phyloP scores from a whole-genome alignment of 768 basidiomycete genomes.

The Arthromyces matolae region DNA sequence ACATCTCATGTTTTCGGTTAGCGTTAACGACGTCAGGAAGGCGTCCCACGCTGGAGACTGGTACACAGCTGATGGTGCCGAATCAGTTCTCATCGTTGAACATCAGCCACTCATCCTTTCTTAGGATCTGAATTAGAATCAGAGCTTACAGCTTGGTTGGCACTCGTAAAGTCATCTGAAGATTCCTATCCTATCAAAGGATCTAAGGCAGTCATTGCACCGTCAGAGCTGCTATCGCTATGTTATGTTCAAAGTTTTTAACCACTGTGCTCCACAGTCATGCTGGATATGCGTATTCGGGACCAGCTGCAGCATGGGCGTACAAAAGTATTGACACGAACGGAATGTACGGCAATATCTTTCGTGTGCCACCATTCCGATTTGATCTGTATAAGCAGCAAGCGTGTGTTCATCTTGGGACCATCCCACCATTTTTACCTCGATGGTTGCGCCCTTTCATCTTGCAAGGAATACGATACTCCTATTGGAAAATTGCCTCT shows the following conservation, averaged over 20 bases:
- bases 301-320: conserved; percentile 92
- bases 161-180: conserved; percentile 41
- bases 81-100: conserved; percentile 1
- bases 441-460: conserved; percentile 80
- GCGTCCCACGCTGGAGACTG: conserved; percentile 89
- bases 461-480: conserved; percentile 75
- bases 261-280: conserved; percentile 50
- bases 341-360: conserved; percentile 67
- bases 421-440: conserved; percentile 94
- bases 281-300: conserved; percentile 94
- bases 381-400: conserved; percentile 42
- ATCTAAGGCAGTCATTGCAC: conserved; percentile 88
- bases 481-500: conserved; percentile 81
- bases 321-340: conserved; percentile 84
- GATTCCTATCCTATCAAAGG: conserved; percentile 61
- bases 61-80: conserved; percentile 73
- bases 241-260: conserved; percentile 1
- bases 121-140: conserved; percentile 53
- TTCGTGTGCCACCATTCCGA: conserved; percentile 3
- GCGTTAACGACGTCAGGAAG: conserved; percentile 30
- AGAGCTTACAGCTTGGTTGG: conserved; percentile 66
- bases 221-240: conserved; percentile 69
- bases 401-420: conserved; percentile 90
- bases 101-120: conserved; percentile 13
- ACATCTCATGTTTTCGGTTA: conserved; percentile 3